These are phyloP conservation scores for Zygosaccharomyces sapae DNA, from an alignment of 1,139 yeast genomes.

Conservation along the genomic window DNA sequence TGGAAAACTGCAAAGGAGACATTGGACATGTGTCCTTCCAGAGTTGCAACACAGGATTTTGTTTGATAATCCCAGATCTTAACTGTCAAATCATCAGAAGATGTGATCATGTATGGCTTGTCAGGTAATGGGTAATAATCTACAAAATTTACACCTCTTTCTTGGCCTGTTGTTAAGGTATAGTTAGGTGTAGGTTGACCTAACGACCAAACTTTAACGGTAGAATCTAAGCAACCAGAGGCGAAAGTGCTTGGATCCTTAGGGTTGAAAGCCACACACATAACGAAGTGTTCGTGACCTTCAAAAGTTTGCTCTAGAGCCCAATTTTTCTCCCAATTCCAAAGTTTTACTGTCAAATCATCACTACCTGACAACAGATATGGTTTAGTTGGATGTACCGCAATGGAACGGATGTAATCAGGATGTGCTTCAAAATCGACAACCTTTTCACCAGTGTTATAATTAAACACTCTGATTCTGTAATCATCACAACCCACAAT, in stretches of 20 bases:
- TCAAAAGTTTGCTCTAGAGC: constrained; percentile 82
- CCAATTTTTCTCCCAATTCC: constrained; percentile 98
- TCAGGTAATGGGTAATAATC: constrained; percentile 96
- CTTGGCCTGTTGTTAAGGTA: constrained; percentile 85
- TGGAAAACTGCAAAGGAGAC: constrained; percentile 97
- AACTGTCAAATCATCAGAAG: constrained; percentile 88
- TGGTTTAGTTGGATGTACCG: constrained; percentile 92
- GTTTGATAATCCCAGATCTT: constrained; percentile 98
- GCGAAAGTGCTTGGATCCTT: constrained; percentile 98
- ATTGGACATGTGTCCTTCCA: constrained; percentile 89
- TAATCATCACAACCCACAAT: constrained; percentile 95
- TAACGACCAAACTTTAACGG: constrained; percentile 94
- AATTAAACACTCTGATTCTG: constrained; percentile 87
- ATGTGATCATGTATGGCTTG: constrained; percentile 89
- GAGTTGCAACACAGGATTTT: constrained; percentile 90
- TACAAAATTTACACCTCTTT: constrained; percentile 91
- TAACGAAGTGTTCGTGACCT: constrained; percentile 94
- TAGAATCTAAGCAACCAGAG: constrained; percentile 91
- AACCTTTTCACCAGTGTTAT: constrained; percentile 91
- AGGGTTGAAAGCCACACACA: constrained; percentile 93
- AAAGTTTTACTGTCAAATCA: constrained; percentile 83
- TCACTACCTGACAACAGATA: constrained; percentile 86
- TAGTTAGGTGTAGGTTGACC: constrained; percentile 85
- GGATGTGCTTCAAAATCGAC: constrained; percentile 97
- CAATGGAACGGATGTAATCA: constrained; percentile 87